phyloP scores from a whole-genome alignment of 1,284 basidiomycete genomes.

The Marasmius tenuissimus region DNA sequence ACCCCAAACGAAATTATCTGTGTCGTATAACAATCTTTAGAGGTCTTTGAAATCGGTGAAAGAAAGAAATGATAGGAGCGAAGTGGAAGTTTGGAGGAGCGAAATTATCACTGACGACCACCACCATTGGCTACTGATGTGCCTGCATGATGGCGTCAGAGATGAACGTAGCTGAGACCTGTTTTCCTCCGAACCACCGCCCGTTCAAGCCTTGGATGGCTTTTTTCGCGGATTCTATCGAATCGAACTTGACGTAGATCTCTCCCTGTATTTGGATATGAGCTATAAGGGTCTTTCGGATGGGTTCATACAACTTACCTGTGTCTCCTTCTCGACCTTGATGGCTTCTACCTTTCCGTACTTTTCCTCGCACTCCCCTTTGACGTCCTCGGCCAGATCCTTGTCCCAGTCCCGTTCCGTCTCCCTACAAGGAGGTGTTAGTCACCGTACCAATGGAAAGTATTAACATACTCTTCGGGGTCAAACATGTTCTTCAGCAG shows the following conservation, averaged over 20 bases:
- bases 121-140: slow-evolving; percentile 54
- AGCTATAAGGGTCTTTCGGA: slow-evolving; percentile 5
- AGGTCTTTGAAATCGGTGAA: slow-evolving; percentile 2
- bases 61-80: slow-evolving; percentile 20
- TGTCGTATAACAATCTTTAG: not conserved
- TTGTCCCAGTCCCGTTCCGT: slow-evolving; percentile 95
- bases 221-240: slow-evolving; percentile 76
- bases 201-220: slow-evolving; percentile 91
- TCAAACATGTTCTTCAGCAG: slow-evolving; percentile 96
- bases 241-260: slow-evolving; percentile 92
- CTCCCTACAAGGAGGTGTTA: slow-evolving; percentile 57
- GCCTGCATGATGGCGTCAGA: slow-evolving; percentile 93
- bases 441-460: slow-evolving; percentile 1
- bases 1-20: not conserved
- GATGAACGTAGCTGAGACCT: slow-evolving; percentile 84
- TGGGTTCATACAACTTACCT: slow-evolving; percentile 50
- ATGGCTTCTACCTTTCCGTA: slow-evolving; percentile 88
- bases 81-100: slow-evolving; percentile 15
- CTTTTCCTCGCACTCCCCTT: slow-evolving; percentile 88
- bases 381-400: slow-evolving; percentile 95
- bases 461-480: slow-evolving; percentile 79
- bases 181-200: slow-evolving; percentile 92
- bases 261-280: slow-evolving; percentile 72
- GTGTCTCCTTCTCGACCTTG: slow-evolving; percentile 92
- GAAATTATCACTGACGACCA: not conserved